Percentiles rank a stretch among this genome's conserved stretches.
Conservation (phyloP, 306 rosid species). For the Quercus engelmannii region DNA sequence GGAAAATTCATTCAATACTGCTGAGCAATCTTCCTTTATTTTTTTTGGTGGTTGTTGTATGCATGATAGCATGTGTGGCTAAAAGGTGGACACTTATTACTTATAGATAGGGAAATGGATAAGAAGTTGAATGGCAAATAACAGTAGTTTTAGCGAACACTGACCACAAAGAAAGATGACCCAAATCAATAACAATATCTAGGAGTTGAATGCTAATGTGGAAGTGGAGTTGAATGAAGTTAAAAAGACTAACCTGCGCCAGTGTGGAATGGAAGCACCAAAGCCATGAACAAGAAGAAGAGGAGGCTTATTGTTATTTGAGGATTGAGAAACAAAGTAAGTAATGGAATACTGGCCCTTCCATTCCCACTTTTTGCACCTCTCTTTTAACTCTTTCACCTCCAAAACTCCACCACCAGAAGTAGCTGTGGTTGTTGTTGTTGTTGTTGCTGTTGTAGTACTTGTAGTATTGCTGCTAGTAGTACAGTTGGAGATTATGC, state of each 20-base stretch:
- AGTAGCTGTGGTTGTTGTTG: conserved; percentile 3
- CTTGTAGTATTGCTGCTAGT: conserved; percentile 3
- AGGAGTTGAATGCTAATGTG: not conserved
- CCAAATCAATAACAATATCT: not conserved
- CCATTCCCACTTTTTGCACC: conserved; percentile 67
- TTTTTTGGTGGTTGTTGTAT: not conserved
- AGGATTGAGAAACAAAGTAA: conserved; percentile 54
- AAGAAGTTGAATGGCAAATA: conserved; percentile 30
- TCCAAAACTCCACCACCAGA: conserved; percentile 24
- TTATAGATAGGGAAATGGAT: not conserved
- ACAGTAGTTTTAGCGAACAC: not conserved
- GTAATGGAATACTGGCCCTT: conserved; percentile 63
- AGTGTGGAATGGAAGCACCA: conserved; percentile 91
- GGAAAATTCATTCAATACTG: too few species aligned
- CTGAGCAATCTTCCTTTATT: not conserved
- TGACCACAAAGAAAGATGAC: not conserved
- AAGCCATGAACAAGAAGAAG: conserved; percentile 89
- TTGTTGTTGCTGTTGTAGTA: too few species aligned
- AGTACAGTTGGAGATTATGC: conserved; percentile 22
- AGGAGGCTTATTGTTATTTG: conserved; percentile 32
- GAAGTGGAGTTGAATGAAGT: too few species aligned
- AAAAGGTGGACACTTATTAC: not conserved
- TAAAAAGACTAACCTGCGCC: conserved; percentile 66
- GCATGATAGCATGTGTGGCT: not conserved
- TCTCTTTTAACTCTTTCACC: conserved; percentile 51